phyloP scores from a whole-genome alignment of 257 asterid genomes.

The Gardenia jasminoides region DNA sequence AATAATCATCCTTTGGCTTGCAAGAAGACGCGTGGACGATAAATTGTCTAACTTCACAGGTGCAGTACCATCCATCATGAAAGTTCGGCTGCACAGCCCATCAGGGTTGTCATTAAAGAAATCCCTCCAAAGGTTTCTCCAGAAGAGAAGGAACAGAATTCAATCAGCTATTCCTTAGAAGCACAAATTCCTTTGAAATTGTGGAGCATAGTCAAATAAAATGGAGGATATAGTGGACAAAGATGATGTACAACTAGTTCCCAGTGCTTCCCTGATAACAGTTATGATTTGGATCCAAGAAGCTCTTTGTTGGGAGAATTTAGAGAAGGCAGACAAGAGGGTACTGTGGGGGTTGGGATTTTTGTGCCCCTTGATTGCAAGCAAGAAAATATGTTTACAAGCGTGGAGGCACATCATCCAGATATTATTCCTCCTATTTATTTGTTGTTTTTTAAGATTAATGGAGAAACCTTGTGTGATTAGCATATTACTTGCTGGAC shows the following conservation, averaged over 20 bases:
- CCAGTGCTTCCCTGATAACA: neutral
- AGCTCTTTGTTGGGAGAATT: neutral
- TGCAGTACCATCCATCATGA: neutral
- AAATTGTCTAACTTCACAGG: neutral
- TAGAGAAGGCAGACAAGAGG: neutral
- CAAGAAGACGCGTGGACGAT: constrained; percentile 27
- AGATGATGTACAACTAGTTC: neutral
- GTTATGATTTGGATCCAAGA: too few species aligned
- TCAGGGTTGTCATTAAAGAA: constrained; percentile 20
- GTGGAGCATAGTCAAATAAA: too few species aligned
- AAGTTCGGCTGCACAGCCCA: neutral
- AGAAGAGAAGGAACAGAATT: constrained; percentile 23
- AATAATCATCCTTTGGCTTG: constrained; percentile 17
- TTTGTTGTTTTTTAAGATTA: too few species aligned
- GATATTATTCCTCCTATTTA: neutral
- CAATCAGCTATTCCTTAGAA: constrained; percentile 8
- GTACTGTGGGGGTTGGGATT: too few species aligned
- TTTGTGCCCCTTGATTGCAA: too few species aligned
- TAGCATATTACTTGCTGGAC: too few species aligned
- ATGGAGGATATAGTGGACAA: neutral
- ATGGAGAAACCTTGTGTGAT: too few species aligned
- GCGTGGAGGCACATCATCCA: neutral
- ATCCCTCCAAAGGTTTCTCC: constrained; percentile 23
- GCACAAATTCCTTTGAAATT: neutral
- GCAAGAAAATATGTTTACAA: too few species aligned